A percentile compares a stretch with the other conserved stretches of the same genome.
phyloP scores from a whole-genome alignment of 495 filamentous ascomycete genomes.

The Neurospora sp. region DNA sequence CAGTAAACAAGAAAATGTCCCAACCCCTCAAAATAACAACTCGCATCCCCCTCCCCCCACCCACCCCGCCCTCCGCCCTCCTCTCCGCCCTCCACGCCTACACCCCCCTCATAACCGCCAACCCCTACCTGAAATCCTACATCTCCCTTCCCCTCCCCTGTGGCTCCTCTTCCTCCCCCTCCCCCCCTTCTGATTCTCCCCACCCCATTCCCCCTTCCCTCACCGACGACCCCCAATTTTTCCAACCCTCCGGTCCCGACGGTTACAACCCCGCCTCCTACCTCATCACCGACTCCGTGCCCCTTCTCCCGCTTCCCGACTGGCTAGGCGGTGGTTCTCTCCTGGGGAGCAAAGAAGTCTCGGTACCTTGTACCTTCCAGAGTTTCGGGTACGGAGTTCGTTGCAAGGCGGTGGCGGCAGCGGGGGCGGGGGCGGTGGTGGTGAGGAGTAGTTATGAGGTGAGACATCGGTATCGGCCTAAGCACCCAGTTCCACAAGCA shows the following conservation, averaged over 20 bases:
- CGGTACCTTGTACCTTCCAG: conserved; percentile 26
- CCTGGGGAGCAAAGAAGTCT: conserved; percentile 16
- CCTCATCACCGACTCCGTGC: conserved; percentile 26
- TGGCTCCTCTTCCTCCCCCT: conserved; percentile 12
- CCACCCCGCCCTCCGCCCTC: conserved; percentile 15
- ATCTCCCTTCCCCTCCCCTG: conserved; percentile 15
- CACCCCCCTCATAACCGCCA: conserved; percentile 27
- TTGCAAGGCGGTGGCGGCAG: conserved; percentile 17
- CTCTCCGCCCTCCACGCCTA: conserved; percentile 23
- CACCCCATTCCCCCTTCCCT: conserved; percentile 7
- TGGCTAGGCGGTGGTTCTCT: conserved; percentile 16
- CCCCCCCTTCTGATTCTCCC: conserved; percentile 15
- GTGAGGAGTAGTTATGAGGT: conserved; percentile 29
- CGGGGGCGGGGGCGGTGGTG: conserved; percentile 9
- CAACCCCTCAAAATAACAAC: conserved; percentile 18
- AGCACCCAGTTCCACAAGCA: too few species aligned
- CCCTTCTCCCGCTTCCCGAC: conserved; percentile 19
- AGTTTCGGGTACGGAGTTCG: conserved; percentile 22
- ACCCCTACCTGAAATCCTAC: conserved; percentile 21
- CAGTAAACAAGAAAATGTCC: background rate
- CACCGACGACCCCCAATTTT: conserved; percentile 28
- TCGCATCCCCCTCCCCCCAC: conserved; percentile 25
- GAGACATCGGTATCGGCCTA: conserved; percentile 5
- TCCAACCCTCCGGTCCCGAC: background rate
- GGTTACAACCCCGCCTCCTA: conserved; percentile 20